phyloP scores from a whole-genome alignment of 129 eudicot genomes.

The sunflower (Helianthus annuus) region DNA sequence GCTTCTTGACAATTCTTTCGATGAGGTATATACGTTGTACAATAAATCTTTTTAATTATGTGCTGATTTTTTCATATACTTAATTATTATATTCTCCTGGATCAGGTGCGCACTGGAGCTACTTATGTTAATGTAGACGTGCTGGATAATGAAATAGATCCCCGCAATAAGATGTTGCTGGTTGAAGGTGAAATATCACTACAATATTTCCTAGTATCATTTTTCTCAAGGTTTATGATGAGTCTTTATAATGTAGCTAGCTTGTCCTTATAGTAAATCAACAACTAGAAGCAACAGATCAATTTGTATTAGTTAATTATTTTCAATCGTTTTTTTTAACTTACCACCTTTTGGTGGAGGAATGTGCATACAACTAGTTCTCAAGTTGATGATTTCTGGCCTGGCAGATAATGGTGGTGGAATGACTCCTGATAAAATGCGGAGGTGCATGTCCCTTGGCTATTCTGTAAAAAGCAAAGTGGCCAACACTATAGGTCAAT shows the following conservation, averaged over 20 bases:
- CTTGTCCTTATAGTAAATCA: too few species aligned
- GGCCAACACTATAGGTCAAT: conserved; percentile 75
- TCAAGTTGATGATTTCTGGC: too few species aligned
- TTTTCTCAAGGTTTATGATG: too few species aligned
- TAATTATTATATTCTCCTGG: neutral
- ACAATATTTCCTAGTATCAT: neutral
- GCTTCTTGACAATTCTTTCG: conserved; percentile 78
- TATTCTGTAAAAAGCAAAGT: conserved; percentile 68
- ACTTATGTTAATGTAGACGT: conserved; percentile 65
- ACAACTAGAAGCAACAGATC: too few species aligned
- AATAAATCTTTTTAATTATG: too few species aligned
- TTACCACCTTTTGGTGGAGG: too few species aligned
- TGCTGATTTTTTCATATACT: too few species aligned
- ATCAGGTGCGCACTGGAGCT: conserved; percentile 66
- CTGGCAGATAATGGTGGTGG: conserved; percentile 82
- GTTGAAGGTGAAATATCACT: conserved; percentile 49
- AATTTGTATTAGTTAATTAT: too few species aligned
- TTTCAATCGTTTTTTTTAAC: too few species aligned
- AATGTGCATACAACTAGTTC: too few species aligned
- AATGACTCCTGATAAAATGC: conserved; percentile 66
- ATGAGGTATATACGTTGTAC: conserved; percentile 53
- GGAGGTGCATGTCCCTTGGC: conserved; percentile 82
- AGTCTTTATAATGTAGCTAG: too few species aligned
- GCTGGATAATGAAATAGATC: conserved; percentile 44
- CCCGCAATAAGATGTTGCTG: conserved; percentile 47